Conservation (phyloP, 345 rosid genomes). For the rapeseed (Brassica napus) region Da-Ae NC_063451.1:42867001-42867500, state of each 20-base stretch:
- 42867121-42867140: background rate
- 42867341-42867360: slow-evolving; percentile 65
- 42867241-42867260: slow-evolving; percentile 84
- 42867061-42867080: slow-evolving; percentile 61
- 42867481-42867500: slow-evolving; percentile 7
- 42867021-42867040: slow-evolving; percentile 48
- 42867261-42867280: slow-evolving; percentile 82
- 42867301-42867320: background rate
- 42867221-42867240: slow-evolving; percentile 73
- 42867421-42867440: slow-evolving; percentile 90
- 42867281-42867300: background rate
- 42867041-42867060: slow-evolving; percentile 46
- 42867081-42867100: slow-evolving; percentile 38
- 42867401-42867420: slow-evolving; percentile 66
- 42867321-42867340: background rate
- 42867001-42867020: slow-evolving; percentile 39
- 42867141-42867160: background rate
- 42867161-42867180: slow-evolving; percentile 36
- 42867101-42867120: background rate
- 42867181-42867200: slow-evolving; percentile 56
- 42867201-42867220: slow-evolving; percentile 75
- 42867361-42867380: slow-evolving; percentile 79
- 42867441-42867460: background rate
- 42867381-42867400: slow-evolving; percentile 74
- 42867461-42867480: background rate